Conservation (phyloP, 306 rosid species). For the Coriaria nepalensis region DNA sequence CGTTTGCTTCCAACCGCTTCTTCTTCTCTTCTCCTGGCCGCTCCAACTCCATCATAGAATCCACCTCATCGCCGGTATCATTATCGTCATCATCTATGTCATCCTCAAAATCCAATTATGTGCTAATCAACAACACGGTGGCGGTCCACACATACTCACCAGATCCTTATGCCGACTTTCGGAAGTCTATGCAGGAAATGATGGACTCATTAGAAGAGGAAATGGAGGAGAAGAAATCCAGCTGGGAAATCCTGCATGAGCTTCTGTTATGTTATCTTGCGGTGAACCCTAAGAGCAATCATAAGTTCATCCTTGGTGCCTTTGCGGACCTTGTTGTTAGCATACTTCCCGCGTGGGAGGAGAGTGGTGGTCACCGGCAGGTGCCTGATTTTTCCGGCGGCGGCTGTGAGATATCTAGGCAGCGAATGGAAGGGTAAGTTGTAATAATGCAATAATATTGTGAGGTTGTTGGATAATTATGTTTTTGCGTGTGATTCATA, state of each 20-base stretch:
- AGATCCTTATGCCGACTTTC: slow-evolving; percentile 73
- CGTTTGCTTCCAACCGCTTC: slow-evolving; percentile 75
- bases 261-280: slow-evolving; percentile 76
- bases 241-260: slow-evolving; percentile 69
- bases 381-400: slow-evolving; percentile 11
- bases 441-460: not conserved
- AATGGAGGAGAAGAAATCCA: slow-evolving; percentile 34
- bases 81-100: not conserved
- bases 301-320: slow-evolving; percentile 67
- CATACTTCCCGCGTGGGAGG: slow-evolving; percentile 21
- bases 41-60: slow-evolving; percentile 70
- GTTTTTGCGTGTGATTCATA: too few relatives aligned
- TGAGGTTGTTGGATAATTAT: not conserved
- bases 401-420: slow-evolving; percentile 14
- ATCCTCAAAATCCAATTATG: not conserved
- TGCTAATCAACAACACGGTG: slow-evolving; percentile 39
- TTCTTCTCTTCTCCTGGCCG: slow-evolving; percentile 83
- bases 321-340: slow-evolving; percentile 66
- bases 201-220: slow-evolving; percentile 62
- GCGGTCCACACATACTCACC: slow-evolving; percentile 70
- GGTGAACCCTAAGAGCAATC: slow-evolving; percentile 62
- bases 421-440: slow-evolving; percentile 7
- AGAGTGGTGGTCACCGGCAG: not conserved
- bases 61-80: slow-evolving; percentile 13
- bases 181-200: slow-evolving; percentile 91